Evolutionary conservation across 75 land plant species (phyloP).

Genomic region (Selaginella moellendorffii): DNA sequence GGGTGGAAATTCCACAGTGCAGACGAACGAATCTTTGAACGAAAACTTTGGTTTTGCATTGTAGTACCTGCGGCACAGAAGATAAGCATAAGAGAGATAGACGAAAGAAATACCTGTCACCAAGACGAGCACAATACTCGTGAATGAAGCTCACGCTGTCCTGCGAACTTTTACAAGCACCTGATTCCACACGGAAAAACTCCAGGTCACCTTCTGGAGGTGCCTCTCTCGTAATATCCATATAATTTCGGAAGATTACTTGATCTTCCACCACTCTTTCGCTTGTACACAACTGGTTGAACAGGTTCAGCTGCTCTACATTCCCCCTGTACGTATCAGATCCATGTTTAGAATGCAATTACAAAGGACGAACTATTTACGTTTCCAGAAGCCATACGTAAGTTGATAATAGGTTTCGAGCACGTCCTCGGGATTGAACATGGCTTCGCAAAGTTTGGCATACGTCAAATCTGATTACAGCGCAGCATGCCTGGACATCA

Average conservation of each 20-base stretch:
- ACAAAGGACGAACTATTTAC: neutral
- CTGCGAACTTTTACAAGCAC: slow-evolving; percentile 43
- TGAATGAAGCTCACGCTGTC: slow-evolving; percentile 48
- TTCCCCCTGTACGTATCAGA: slow-evolving; percentile 41
- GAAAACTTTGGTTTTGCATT: slow-evolving; percentile 49
- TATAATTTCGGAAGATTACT: slow-evolving; percentile 34
- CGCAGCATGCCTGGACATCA: neutral
- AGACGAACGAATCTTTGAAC: slow-evolving; percentile 23
- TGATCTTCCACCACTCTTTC: slow-evolving; percentile 50
- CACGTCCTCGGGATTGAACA: neutral
- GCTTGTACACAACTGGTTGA: slow-evolving; percentile 43
- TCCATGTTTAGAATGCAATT: neutral
- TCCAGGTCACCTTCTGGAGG: slow-evolving; percentile 10
- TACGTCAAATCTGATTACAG: neutral
- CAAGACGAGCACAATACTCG: slow-evolving; percentile 55
- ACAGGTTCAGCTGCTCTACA: slow-evolving; percentile 34
- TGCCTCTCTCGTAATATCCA: neutral
- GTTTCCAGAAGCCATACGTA: neutral
- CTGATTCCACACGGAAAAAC: slow-evolving; percentile 37
- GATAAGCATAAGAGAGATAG: neutral
- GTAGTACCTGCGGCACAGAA: slow-evolving; percentile 36
- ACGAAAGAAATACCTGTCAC: slow-evolving; percentile 72
- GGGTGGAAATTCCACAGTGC: slow-evolving; percentile 62
- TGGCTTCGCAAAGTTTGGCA: neutral
- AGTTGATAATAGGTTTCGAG: neutral